Evolutionary conservation across 2,329 filamentous ascomycete genomes (phyloP).

Genomic region (Lojkania enalia): DNA sequence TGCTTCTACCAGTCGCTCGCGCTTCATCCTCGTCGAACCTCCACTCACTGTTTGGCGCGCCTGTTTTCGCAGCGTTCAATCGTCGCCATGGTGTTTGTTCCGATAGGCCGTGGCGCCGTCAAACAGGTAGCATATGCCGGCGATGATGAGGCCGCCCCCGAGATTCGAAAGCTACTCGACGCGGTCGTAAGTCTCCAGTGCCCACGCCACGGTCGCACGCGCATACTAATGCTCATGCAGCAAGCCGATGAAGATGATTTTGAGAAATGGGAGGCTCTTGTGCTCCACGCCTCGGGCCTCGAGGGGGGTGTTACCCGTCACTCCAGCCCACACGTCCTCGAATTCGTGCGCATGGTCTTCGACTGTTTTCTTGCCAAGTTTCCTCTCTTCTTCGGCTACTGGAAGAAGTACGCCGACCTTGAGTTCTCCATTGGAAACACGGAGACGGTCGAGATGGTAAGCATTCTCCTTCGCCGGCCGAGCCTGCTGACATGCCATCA

Average conservation of each 20-base stretch:
- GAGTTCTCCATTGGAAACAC: slow-evolving; percentile 97
- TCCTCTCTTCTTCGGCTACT: slow-evolving; percentile 94
- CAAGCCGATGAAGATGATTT: slow-evolving; percentile 82
- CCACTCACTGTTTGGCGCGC: background rate
- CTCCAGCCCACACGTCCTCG: slow-evolving; percentile 90
- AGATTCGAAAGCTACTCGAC: slow-evolving; percentile 75
- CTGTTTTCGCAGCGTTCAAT: no score
- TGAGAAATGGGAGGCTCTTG: slow-evolving; percentile 91
- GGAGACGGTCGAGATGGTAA: slow-evolving; percentile 94
- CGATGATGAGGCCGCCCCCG: slow-evolving; percentile 46
- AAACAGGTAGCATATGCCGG: slow-evolving; percentile 36
- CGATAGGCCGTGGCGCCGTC: slow-evolving; percentile 34
- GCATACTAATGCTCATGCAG: slow-evolving; percentile 44
- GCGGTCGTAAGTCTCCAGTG: slow-evolving; percentile 68
- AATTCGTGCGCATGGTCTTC: slow-evolving; percentile 83
- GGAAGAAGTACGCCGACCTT: slow-evolving; percentile 98
- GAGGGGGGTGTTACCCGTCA: slow-evolving; percentile 96
- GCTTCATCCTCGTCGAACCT: background rate
- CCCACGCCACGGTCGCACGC: background rate
- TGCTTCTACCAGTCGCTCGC: background rate
- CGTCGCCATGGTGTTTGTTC: slow-evolving; percentile 29
- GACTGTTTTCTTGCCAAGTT: slow-evolving; percentile 94
- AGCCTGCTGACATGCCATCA: slow-evolving; percentile 12
- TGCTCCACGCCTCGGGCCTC: slow-evolving; percentile 78
- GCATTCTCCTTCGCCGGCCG: slow-evolving; percentile 1